phyloP scores from a whole-genome alignment of 768 basidiomycete species.

The Agaricus bisporus region DNA sequence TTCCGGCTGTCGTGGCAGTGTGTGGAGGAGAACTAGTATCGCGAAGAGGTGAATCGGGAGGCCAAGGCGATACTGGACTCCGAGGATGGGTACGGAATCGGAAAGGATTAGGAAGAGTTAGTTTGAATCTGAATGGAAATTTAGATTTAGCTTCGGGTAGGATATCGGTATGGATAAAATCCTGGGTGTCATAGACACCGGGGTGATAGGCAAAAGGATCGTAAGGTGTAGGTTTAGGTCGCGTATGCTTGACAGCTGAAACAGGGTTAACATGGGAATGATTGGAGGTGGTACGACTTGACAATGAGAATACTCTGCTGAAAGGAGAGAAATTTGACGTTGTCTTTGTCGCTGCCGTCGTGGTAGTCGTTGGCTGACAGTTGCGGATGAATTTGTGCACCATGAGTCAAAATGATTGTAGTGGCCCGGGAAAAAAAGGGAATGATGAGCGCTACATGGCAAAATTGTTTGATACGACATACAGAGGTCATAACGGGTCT shows the following conservation, averaged over 20 bases:
- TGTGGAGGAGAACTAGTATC: no score
- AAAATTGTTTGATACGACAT: neutral
- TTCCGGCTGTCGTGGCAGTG: no score
- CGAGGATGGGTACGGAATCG: neutral
- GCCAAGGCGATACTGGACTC: neutral
- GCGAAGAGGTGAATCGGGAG: neutral
- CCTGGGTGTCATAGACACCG: neutral
- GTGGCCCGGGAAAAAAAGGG: no score
- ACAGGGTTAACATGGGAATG: neutral
- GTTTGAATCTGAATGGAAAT: slow-evolving; percentile 1
- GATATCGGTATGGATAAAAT: neutral
- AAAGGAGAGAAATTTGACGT: neutral
- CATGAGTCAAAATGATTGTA: no score
- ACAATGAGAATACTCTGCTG: slow-evolving; percentile 1
- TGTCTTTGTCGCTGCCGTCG: neutral
- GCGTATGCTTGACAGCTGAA: neutral
- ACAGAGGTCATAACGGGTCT: neutral
- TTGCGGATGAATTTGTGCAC: neutral
- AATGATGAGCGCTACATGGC: neutral
- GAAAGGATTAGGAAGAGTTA: slow-evolving; percentile 6
- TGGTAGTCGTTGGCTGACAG: neutral
- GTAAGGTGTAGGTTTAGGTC: neutral
- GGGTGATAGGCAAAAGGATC: neutral
- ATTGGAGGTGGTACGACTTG: neutral
- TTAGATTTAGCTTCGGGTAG: neutral